phyloP scores from a whole-genome alignment of 2,329 filamentous ascomycete genomes.

The Colletotrichum brevisporum region DNA sequence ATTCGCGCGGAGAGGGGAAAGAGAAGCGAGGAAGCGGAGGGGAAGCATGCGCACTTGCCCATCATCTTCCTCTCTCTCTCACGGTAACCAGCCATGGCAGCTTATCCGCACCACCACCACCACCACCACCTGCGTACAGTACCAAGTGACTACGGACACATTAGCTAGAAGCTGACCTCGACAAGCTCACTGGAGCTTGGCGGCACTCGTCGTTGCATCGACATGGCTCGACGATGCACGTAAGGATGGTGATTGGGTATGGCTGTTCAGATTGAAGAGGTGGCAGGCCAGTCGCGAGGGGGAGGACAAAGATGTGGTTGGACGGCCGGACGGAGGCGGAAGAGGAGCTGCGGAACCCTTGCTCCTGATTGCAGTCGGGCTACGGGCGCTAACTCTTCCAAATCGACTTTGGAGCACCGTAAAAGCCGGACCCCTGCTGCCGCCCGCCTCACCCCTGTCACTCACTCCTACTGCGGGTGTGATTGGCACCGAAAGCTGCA shows the following conservation, averaged over 20 bases:
- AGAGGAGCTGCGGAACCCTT: conserved; percentile 45
- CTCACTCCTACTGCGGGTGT: conserved; percentile 43
- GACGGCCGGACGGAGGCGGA: conserved; percentile 20
- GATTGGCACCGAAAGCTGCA: conserved; percentile 47
- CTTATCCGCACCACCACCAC: no score
- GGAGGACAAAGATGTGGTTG: conserved; percentile 50
- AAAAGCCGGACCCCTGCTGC: conserved; percentile 45
- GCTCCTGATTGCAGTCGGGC: neutral
- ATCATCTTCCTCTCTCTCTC: conserved; percentile 7
- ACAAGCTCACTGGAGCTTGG: conserved; percentile 42
- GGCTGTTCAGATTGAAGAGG: conserved; percentile 26
- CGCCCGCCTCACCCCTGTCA: conserved; percentile 40
- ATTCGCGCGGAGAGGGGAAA: conserved; percentile 17
- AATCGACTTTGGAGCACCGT: no score
- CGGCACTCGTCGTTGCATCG: conserved; percentile 47
- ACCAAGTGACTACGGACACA: neutral
- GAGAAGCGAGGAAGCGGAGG: neutral
- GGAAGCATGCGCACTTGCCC: conserved; percentile 21
- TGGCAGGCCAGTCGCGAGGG: conserved; percentile 39
- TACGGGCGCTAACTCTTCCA: no score
- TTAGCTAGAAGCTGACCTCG: conserved; percentile 16
- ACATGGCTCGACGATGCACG: conserved; percentile 43
- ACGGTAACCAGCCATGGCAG: conserved; percentile 7
- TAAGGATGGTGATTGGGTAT: conserved; percentile 39
- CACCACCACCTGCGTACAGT: neutral